phyloP scores from a whole-genome alignment of 164 flowering plant genomes.

The Sextonia rubra region DNA sequence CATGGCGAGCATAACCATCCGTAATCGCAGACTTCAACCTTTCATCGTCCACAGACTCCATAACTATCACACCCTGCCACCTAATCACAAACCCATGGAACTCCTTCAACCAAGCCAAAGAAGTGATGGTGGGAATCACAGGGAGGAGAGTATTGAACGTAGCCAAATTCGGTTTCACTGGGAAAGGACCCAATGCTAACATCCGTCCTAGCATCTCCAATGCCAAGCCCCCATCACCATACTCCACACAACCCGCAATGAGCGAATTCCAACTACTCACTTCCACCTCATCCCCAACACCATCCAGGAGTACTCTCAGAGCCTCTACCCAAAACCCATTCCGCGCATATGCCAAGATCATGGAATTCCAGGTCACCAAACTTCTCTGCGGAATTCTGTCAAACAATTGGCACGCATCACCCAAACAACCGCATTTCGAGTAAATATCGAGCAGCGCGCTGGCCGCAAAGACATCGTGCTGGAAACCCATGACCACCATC shows the following conservation, averaged over 20 bases:
- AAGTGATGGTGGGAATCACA: conserved; percentile 5
- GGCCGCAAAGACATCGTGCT: conserved; percentile 16
- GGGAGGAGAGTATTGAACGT: conserved; percentile 23
- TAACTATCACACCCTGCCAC: conserved; percentile 10
- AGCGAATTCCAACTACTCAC: conserved; percentile 28
- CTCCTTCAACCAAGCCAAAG: conserved; percentile 19
- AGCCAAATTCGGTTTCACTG: conserved; percentile 18
- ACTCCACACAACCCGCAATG: conserved; percentile 26
- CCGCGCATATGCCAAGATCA: conserved; percentile 20
- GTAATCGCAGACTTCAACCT: conserved; percentile 18
- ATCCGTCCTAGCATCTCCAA: conserved; percentile 24
- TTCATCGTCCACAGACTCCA: conserved; percentile 12
- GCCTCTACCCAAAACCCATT: conserved; percentile 22
- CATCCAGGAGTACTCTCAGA: conserved; percentile 12
- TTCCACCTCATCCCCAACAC: conserved; percentile 15
- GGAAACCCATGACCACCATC: conserved; percentile 21
- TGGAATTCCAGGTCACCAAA: conserved; percentile 26
- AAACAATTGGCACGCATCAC: conserved; percentile 24
- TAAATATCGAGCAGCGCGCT: conserved; percentile 24
- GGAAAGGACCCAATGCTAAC: background rate
- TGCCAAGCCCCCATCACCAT: conserved; percentile 18
- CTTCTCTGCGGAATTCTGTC: conserved; percentile 24
- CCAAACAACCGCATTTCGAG: conserved; percentile 17
- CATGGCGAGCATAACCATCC: conserved; percentile 17
- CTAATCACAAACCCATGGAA: conserved; percentile 20